Percentiles rank a stretch among this genome's conserved stretches.
These are phyloP conservation scores for Trichoderma atroviride DNA, from an alignment of 2,329 filamentous ascomycete genomes.

Conservation along the genomic window DNA sequence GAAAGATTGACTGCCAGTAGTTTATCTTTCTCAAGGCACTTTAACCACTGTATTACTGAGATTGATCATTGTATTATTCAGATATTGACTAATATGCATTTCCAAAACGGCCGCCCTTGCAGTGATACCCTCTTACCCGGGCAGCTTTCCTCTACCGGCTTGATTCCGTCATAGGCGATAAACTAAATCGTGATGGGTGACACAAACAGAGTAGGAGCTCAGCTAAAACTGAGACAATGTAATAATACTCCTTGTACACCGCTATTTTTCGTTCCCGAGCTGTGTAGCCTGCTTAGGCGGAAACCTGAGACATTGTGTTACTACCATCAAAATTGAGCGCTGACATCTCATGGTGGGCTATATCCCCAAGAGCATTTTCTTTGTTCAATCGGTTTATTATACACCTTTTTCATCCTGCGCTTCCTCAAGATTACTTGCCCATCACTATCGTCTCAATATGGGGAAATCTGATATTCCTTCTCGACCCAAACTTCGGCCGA, in stretches of 20 bases:
- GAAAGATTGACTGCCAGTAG: not conserved
- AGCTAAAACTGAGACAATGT: not conserved
- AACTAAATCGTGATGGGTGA: not conserved
- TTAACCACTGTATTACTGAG: not conserved
- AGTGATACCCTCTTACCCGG: not conserved
- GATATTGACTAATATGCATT: not conserved
- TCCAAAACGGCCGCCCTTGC: not conserved
- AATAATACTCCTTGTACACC: not conserved
- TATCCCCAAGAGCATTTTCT: not conserved
- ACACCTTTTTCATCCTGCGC: not conserved
- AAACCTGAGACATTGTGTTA: not conserved
- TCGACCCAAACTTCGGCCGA: not conserved
- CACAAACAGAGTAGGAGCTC: not conserved
- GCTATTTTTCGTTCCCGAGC: not conserved
- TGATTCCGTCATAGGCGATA: not conserved
- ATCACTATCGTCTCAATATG: not conserved
- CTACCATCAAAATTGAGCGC: not conserved
- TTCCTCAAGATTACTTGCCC: too few relatives aligned
- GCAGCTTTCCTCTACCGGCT: too few relatives aligned
- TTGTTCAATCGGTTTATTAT: not conserved
- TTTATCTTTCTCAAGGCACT: not conserved
- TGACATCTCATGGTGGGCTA: not conserved
- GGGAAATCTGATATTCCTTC: not conserved
- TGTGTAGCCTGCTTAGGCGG: not conserved
- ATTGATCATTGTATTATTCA: not conserved